phyloP scores from a whole-genome alignment of 1,284 basidiomycete species.

The Albatrellus sp. region DNA sequence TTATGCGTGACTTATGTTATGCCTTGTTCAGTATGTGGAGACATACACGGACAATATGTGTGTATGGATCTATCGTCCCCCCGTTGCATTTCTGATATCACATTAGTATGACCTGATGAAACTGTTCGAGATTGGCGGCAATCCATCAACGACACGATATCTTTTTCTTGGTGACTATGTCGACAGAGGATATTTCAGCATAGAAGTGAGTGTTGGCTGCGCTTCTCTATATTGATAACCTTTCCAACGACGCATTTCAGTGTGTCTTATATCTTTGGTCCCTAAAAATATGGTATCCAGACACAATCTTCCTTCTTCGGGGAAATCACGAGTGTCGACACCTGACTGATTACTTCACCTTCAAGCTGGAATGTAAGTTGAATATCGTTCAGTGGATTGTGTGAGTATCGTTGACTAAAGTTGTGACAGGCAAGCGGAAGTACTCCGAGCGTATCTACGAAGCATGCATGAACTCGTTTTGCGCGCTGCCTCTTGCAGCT shows the following conservation, averaged over 20 bases:
- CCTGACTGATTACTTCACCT: slow-evolving; percentile 81
- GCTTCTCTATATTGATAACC: slow-evolving; percentile 1
- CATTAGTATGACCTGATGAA: slow-evolving; percentile 86
- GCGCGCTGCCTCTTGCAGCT: slow-evolving; percentile 82
- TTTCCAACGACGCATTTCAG: slow-evolving; percentile 30
- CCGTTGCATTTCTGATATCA: slow-evolving; percentile 2
- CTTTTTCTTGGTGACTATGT: slow-evolving; percentile 94
- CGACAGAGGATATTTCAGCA: slow-evolving; percentile 88
- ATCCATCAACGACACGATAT: slow-evolving; percentile 86
- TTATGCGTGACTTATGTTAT: not conserved
- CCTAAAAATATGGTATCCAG: slow-evolving; percentile 88
- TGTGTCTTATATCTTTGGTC: slow-evolving; percentile 85
- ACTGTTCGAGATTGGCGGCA: slow-evolving; percentile 89
- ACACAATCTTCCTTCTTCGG: slow-evolving; percentile 81
- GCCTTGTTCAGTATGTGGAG: slow-evolving; percentile 61
- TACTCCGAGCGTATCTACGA: slow-evolving; percentile 87
- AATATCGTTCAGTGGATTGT: too few species aligned
- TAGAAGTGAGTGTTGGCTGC: slow-evolving; percentile 46
- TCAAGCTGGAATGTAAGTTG: slow-evolving; percentile 77
- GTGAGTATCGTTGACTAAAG: too few species aligned
- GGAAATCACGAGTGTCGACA: slow-evolving; percentile 89
- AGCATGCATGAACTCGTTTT: slow-evolving; percentile 90
- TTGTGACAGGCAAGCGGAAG: slow-evolving; percentile 78
- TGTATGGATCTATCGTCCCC: slow-evolving; percentile 19
- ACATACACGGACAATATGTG: slow-evolving; percentile 93